Evolutionary conservation across 1,284 basidiomycete species (phyloP), one percentile per base, ranked within the genome.

Genomic region (Mycena sp.): DNA sequence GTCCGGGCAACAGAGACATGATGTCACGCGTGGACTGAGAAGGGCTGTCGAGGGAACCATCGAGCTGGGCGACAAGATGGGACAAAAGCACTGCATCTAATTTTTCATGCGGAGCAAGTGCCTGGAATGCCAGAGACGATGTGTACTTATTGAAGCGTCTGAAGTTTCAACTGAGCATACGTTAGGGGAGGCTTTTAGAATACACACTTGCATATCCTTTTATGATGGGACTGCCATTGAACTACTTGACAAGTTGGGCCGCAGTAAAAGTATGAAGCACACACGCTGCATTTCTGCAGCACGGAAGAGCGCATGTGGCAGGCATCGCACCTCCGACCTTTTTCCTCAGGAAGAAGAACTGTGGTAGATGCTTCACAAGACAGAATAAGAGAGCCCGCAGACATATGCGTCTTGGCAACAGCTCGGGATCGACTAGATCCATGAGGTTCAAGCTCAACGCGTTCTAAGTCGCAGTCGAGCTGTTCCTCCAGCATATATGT

Each of bases 221-320:
- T 86, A 72, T 93, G 89, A 69, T 64, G 28, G 76, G 76, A 69
- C 46, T 80, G 81, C 91, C 91, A 93, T 55, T 91, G 86, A 28
- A 71, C 53, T n/a, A 61, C 77, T 70, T 93, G 91, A 75, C 91
- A 93, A 73, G 79, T 70, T 28, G 76, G 68, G 65, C 83, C 81
- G 70, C 91, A 93, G 70, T 93, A 93, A 83, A 85, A 92, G 72
- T 89, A 91, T 0, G 83, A 81, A 17, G 81, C 84, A 67, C 90
- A 92, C 14, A 86, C 85, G 3, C 84, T 81, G 68, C 90, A 92
- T 70, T 80, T 83, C 56, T 74, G 81, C 40, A 85, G 72, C 16
- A 72, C 58, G 7, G 73, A 72, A 9, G 73, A 57, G 14, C 71
- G 54, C 21, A 72, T 68, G 67, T 86, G 82, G 69, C 91, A 92